phyloP scores from a whole-genome alignment of 1,139 yeast genomes.

The Candida frijolesensis region DNA sequence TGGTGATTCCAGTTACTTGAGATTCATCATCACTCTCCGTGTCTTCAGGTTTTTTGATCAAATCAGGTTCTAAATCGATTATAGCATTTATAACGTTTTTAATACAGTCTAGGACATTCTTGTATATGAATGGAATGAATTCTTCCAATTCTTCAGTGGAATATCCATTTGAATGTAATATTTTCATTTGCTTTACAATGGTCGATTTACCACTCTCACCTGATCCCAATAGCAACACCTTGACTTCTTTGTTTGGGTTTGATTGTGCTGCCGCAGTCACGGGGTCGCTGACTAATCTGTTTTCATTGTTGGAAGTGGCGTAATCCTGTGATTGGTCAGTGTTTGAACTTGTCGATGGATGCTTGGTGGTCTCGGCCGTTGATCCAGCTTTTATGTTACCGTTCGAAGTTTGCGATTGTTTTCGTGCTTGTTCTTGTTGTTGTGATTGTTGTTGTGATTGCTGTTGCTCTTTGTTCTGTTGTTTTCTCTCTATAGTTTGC shows the following conservation, averaged over 20 bases:
- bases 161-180: constrained; percentile 72
- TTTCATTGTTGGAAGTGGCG: constrained; percentile 4
- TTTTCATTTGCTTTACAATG: constrained; percentile 73
- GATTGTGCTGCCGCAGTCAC: constrained; percentile 16
- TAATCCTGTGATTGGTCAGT: constrained; percentile 8
- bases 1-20: constrained; percentile 7
- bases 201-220: constrained; percentile 85
- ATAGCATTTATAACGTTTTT: constrained; percentile 62
- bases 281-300: constrained; percentile 11
- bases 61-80: constrained; percentile 48
- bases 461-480: constrained; percentile 4
- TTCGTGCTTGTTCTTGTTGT: constrained; percentile 6
- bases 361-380: constrained; percentile 4
- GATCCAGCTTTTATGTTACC: constrained; percentile 9
- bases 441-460: constrained; percentile 6
- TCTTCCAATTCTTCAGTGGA: constrained; percentile 62
- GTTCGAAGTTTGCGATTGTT: constrained; percentile 8
- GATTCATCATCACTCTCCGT: constrained; percentile 6
- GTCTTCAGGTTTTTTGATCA: constrained; percentile 34
- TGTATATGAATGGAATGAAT: constrained; percentile 69
- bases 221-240: constrained; percentile 69
- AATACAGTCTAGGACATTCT: constrained; percentile 68
- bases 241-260: constrained; percentile 45
- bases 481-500: constrained; percentile 12
- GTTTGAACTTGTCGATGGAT: constrained; percentile 12